A percentile compares a stretch with the other conserved stretches of the same genome.
Evolutionary conservation across 2,329 filamentous ascomycete species (phyloP).

Genomic region (Neonectria coccinea): DNA sequence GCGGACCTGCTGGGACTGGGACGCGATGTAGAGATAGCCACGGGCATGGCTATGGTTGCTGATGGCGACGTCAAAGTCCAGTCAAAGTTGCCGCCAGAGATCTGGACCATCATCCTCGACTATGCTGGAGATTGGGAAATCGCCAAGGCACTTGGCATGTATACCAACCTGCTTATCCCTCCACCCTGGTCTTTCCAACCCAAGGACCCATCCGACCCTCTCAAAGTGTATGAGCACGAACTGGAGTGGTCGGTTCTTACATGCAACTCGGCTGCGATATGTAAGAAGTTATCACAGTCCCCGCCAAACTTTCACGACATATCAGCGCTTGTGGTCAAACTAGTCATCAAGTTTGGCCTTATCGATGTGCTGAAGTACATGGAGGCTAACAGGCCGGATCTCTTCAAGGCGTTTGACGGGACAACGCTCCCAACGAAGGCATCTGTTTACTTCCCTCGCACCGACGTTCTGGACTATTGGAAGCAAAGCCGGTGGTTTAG

Average conservation of each 20-base stretch:
- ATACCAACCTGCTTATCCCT: conserved; percentile 80
- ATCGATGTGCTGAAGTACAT: conserved; percentile 80
- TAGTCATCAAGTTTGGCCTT: conserved; percentile 92
- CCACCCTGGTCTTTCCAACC: conserved; percentile 74
- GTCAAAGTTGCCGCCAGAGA: conserved; percentile 78
- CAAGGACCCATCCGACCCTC: conserved; percentile 69
- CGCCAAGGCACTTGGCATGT: conserved; percentile 82
- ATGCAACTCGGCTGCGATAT: conserved; percentile 76
- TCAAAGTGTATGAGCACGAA: conserved; percentile 79
- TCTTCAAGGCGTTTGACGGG: conserved; percentile 89
- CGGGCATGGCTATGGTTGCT: conserved; percentile 52
- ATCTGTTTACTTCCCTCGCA: conserved; percentile 85
- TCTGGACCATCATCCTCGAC: conserved; percentile 91
- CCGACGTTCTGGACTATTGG: conserved; percentile 93
- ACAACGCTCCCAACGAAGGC: conserved; percentile 89
- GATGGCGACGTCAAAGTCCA: conserved; percentile 51
- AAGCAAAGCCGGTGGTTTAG: conserved; percentile 83
- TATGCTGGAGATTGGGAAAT: conserved; percentile 91
- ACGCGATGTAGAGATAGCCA: conserved; percentile 72
- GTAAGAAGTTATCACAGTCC: conserved; percentile 77
- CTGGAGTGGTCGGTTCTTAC: conserved; percentile 89
- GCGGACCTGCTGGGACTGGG: conserved; percentile 80
- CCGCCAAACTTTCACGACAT: conserved; percentile 77
- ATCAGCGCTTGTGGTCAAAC: conserved; percentile 83
- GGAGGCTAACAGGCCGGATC: conserved; percentile 71